phyloP scores from a whole-genome alignment of 352 stramenopile genomes.

The Pythium aphanidermatum region DNA sequence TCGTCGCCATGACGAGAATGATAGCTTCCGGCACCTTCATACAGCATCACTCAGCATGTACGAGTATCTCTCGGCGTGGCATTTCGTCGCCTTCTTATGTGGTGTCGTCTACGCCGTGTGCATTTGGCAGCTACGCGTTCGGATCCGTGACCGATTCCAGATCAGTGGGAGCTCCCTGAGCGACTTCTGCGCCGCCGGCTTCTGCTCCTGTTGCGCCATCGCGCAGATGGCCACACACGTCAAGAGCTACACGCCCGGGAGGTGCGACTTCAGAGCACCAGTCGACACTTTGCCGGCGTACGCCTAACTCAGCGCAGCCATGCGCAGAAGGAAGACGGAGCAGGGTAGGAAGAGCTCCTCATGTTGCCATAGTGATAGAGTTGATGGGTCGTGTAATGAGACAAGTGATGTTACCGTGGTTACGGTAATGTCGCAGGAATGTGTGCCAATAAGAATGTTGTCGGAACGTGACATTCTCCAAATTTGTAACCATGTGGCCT shows the following conservation, averaged over 20 bases:
- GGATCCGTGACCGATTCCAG: slow-evolving; percentile 36
- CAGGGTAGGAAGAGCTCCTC: background rate
- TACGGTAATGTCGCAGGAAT: too few species aligned
- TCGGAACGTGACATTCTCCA: too few species aligned
- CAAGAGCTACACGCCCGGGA: slow-evolving; percentile 45
- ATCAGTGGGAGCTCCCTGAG: slow-evolving; percentile 35
- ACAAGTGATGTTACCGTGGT: too few species aligned
- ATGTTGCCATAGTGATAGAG: too few species aligned
- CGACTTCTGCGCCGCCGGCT: slow-evolving; percentile 31
- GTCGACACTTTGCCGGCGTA: slow-evolving; percentile 41
- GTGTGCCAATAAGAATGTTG: too few species aligned
- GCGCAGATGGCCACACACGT: slow-evolving; percentile 62
- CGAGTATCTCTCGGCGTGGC: slow-evolving; percentile 15
- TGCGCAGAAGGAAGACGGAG: too few species aligned
- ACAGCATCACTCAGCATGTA: slow-evolving; percentile 1
- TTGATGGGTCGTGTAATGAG: too few species aligned
- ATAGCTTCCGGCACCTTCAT: slow-evolving; percentile 5
- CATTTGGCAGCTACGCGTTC: slow-evolving; percentile 30
- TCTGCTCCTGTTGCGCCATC: slow-evolving; percentile 41
- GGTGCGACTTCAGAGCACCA: slow-evolving; percentile 38
- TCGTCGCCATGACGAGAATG: background rate
- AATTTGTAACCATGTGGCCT: too few species aligned
- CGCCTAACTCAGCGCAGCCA: too few species aligned
- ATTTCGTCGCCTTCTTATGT: slow-evolving; percentile 15
- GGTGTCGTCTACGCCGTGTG: slow-evolving; percentile 18